Percentiles rank a stretch among this genome's conserved stretches.
phyloP scores from a whole-genome alignment of 1,284 basidiomycete genomes.

The Stygiomarasmius scandens region DNA sequence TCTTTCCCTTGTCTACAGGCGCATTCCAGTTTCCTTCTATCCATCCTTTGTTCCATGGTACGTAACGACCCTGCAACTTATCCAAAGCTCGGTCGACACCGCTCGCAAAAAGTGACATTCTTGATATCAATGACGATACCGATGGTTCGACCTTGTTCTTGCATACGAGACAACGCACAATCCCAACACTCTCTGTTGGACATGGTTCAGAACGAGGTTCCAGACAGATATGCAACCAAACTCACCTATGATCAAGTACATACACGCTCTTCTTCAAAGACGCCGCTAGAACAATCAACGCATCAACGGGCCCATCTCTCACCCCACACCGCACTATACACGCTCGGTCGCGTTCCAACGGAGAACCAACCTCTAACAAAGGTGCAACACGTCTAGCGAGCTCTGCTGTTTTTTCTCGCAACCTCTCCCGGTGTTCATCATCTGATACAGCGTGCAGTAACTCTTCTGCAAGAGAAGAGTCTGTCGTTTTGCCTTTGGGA shows the following conservation, averaged over 20 bases:
- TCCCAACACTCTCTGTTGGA: constrained; percentile 11
- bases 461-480: neutral
- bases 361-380: constrained; percentile 2
- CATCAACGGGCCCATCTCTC: constrained; percentile 10
- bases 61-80: too few relatives aligned
- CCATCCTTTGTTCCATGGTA: too few relatives aligned
- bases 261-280: constrained; percentile 10
- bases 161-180: constrained; percentile 6
- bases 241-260: constrained; percentile 6
- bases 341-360: constrained; percentile 5
- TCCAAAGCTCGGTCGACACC: too few relatives aligned
- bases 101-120: neutral
- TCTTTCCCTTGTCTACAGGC: too few relatives aligned
- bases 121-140: constrained; percentile 8
- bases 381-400: neutral
- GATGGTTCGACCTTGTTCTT: constrained; percentile 1
- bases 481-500: neutral
- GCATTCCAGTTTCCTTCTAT: too few relatives aligned
- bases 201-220: neutral
- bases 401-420: constrained; percentile 2
- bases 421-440: neutral
- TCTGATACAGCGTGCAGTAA: neutral
- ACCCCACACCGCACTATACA: constrained; percentile 10
- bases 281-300: constrained; percentile 6
- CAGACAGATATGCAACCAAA: neutral